These are phyloP conservation scores for Metarhizium brunneum DNA, from an alignment of 2,329 filamentous ascomycete species.

Conservation along the genomic window DNA sequence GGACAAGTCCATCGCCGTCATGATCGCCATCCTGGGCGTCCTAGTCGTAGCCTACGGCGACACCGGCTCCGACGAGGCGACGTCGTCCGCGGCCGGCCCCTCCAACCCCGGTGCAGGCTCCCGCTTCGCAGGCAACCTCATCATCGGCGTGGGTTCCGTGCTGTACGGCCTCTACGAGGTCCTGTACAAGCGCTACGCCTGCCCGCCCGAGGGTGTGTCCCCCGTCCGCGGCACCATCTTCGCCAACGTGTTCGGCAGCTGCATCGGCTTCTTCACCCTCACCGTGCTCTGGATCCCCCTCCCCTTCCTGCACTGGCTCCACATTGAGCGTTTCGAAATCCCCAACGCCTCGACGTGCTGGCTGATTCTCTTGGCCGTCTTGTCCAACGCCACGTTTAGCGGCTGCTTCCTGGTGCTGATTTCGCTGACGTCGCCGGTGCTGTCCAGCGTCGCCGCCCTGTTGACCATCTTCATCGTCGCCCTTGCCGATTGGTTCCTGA, in stretches of 20 bases:
- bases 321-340: slow-evolving; percentile 74
- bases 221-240: slow-evolving; percentile 91
- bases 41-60: slow-evolving; percentile 95
- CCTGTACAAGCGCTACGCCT: slow-evolving; percentile 86
- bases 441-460: slow-evolving; percentile 85
- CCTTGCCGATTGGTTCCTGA: slow-evolving; percentile 79
- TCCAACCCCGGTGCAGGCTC: slow-evolving; percentile 37
- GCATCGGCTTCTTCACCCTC: slow-evolving; percentile 82
- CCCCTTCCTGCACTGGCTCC: slow-evolving; percentile 69
- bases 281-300: slow-evolving; percentile 86
- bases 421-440: slow-evolving; percentile 81
- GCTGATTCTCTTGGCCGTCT: slow-evolving; percentile 70
- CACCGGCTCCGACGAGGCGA: slow-evolving; percentile 33
- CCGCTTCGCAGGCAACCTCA: slow-evolving; percentile 73
- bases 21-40: slow-evolving; percentile 80
- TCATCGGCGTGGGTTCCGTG: slow-evolving; percentile 85
- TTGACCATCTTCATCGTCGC: slow-evolving; percentile 97
- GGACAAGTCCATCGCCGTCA: slow-evolving; percentile 80
- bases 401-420: slow-evolving; percentile 91
- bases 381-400: slow-evolving; percentile 86
- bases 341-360: slow-evolving; percentile 69
- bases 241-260: slow-evolving; percentile 80
- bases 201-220: slow-evolving; percentile 80
- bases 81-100: background rate
- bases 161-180: slow-evolving; percentile 97